Conservation (phyloP, 129 eudicot species). For the Escallonia rubra region DNA sequence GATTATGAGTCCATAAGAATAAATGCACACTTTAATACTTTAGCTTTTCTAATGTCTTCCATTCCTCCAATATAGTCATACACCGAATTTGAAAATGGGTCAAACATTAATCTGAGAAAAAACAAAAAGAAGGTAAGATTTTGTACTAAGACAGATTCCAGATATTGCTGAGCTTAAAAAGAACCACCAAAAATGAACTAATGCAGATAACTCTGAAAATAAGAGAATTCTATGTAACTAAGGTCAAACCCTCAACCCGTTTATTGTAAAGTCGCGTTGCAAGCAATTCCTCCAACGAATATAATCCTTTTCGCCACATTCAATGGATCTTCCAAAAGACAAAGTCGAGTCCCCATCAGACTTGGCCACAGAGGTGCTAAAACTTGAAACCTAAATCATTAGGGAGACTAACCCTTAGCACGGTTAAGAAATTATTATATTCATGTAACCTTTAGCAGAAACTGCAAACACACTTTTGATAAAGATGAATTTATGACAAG, state of each 20-base stretch:
- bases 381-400: constrained; percentile 67
- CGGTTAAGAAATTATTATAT: too few species aligned
- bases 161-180: constrained; percentile 6
- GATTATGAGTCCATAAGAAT: constrained; percentile 14
- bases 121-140: background rate
- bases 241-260: constrained; percentile 56
- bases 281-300: constrained; percentile 74
- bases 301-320: constrained; percentile 61
- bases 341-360: constrained; percentile 14
- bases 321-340: constrained; percentile 37
- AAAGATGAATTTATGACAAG: background rate
- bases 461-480: background rate
- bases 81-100: constrained; percentile 62
- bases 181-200: constrained; percentile 14
- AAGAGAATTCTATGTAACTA: constrained; percentile 23
- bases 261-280: constrained; percentile 83
- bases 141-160: background rate
- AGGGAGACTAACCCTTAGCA: constrained; percentile 1
- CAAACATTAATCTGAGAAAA: constrained; percentile 69
- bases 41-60: constrained; percentile 65
- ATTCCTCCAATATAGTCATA: constrained; percentile 81
- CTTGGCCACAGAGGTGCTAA: constrained; percentile 55
- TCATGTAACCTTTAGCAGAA: background rate
- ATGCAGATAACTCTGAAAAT: constrained; percentile 23
- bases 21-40: constrained; percentile 76